Evolutionary conservation across 169 alveolate species (phyloP).

Genomic region (Fabrea salina): DNA sequence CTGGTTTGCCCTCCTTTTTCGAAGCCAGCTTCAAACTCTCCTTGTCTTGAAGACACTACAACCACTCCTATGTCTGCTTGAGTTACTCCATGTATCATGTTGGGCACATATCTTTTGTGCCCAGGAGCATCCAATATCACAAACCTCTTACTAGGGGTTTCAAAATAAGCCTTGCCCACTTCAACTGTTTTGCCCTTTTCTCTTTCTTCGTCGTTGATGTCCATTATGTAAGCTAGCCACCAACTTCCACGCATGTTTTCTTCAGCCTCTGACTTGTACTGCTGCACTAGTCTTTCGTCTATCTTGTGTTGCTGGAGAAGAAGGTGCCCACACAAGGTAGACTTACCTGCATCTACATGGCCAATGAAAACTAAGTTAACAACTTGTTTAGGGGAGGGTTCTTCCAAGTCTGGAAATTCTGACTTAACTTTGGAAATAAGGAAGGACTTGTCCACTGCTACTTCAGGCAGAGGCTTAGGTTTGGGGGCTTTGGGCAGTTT

Average conservation of each 20-base stretch:
- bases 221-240: conserved; percentile 88
- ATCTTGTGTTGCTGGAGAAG: conserved; percentile 50
- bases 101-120: conserved; percentile 83
- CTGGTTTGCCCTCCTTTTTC: conserved; percentile 82
- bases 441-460: no score
- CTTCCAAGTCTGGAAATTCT: no score
- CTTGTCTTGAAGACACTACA: conserved; percentile 81
- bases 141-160: conserved; percentile 58
- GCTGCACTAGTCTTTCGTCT: conserved; percentile 59
- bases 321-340: conserved; percentile 68
- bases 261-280: conserved; percentile 77
- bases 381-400: conserved; percentile 20
- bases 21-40: conserved; percentile 88
- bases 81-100: conserved; percentile 84
- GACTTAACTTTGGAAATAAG: no score
- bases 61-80: conserved; percentile 85
- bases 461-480: no score
- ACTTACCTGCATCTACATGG: conserved; percentile 88
- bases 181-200: conserved; percentile 82
- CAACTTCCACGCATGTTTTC: conserved; percentile 82
- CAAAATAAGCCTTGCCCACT: conserved; percentile 79
- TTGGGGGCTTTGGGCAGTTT: no score
- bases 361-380: conserved; percentile 81
- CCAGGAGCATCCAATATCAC: conserved; percentile 88
- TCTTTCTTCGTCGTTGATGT: conserved; percentile 78